Percentiles rank a stretch among this genome's conserved stretches.
These are phyloP conservation scores for Prunus davidiana DNA, from an alignment of 306 rosid genomes.

Conservation along the genomic window DNA sequence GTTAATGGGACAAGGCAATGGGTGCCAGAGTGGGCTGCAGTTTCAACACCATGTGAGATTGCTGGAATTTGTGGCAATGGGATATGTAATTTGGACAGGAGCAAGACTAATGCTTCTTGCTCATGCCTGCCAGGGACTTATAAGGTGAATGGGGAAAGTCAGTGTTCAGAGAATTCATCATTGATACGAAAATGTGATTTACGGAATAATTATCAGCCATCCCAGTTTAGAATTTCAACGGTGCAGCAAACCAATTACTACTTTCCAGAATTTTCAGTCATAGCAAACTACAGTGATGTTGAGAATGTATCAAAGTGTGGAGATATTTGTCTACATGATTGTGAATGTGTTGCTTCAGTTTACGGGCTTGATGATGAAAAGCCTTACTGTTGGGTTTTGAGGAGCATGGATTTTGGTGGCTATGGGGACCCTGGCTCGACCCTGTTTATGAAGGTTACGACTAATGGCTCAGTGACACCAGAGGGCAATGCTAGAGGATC, in stretches of 20 bases:
- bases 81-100: conserved; percentile 62
- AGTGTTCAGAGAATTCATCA: conserved; percentile 71
- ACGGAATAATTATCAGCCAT: conserved; percentile 32
- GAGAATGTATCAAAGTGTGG: conserved; percentile 68
- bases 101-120: conserved; percentile 72
- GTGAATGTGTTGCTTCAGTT: conserved; percentile 91
- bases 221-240: conserved; percentile 46
- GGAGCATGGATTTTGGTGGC: conserved; percentile 84
- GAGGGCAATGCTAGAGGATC: conserved; percentile 35
- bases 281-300: conserved; percentile 79
- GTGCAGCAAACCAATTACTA: conserved; percentile 84
- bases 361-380: conserved; percentile 79
- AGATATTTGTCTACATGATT: conserved; percentile 73
- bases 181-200: conserved; percentile 57
- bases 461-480: conserved; percentile 46
- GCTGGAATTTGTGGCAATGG: conserved; percentile 96
- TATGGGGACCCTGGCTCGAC: conserved; percentile 83
- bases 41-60: conserved; percentile 82
- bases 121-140: conserved; percentile 79
- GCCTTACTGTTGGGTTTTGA: conserved; percentile 82
- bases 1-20: conserved; percentile 83
- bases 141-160: conserved; percentile 43
- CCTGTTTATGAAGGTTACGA: conserved; percentile 66
- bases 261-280: conserved; percentile 64
- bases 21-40: conserved; percentile 96